Percentiles rank a stretch among this genome's conserved stretches.
Conservation (phyloP, 495 filamentous ascomycete genomes). For the Aspergillus sclerotioniger region DNA sequence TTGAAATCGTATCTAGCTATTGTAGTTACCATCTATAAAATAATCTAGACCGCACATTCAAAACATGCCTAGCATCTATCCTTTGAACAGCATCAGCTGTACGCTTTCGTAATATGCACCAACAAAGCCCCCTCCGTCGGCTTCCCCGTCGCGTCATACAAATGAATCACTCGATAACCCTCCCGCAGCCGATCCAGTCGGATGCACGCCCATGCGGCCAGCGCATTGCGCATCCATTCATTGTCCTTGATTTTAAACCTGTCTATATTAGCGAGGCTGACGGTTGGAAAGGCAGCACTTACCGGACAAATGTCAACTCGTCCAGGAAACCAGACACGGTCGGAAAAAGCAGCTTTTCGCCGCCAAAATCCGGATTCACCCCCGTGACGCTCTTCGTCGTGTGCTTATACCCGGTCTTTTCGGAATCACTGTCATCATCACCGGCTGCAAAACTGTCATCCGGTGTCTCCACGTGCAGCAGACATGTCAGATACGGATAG, state of each 20-base stretch:
- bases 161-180: slow-evolving; percentile 73
- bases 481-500: slow-evolving; percentile 75
- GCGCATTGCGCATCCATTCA: slow-evolving; percentile 67
- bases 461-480: slow-evolving; percentile 72
- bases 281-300: slow-evolving; percentile 27
- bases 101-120: slow-evolving; percentile 62
- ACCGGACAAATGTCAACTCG: slow-evolving; percentile 79
- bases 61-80: neutral
- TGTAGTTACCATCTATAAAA: no score
- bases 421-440: slow-evolving; percentile 42
- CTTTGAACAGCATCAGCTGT: slow-evolving; percentile 18
- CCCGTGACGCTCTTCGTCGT: slow-evolving; percentile 61
- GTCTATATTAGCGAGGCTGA: slow-evolving; percentile 9
- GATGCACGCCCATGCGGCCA: slow-evolving; percentile 87
- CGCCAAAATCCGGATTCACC: slow-evolving; percentile 66
- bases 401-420: slow-evolving; percentile 65
- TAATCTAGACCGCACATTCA: no score
- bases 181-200: slow-evolving; percentile 72
- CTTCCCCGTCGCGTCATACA: slow-evolving; percentile 63
- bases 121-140: slow-evolving; percentile 64
- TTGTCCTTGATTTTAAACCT: slow-evolving; percentile 88
- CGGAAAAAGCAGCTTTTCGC: slow-evolving; percentile 61
- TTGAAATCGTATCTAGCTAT: no score
- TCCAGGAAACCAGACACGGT: slow-evolving; percentile 65
- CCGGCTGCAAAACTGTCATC: slow-evolving; percentile 25